Percentiles rank a stretch among this genome's conserved stretches.
These are phyloP conservation scores for Phytophthora hybrid DNA, from an alignment of 352 stramenopile species.

Conservation along the genomic window DNA sequence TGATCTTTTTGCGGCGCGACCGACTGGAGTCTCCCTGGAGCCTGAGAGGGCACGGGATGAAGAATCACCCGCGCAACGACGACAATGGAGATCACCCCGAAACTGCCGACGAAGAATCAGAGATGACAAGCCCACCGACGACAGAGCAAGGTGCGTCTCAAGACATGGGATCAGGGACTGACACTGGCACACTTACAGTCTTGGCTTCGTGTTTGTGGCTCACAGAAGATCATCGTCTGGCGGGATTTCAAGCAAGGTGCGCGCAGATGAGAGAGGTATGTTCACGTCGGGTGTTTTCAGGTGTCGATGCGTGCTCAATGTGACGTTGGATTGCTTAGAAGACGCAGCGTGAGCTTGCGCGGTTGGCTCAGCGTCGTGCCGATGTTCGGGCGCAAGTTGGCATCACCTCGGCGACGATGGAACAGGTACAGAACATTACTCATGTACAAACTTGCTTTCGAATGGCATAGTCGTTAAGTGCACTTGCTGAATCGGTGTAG, in stretches of 20 bases:
- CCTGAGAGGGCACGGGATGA: conserved; percentile 29
- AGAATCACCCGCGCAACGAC: conserved; percentile 28
- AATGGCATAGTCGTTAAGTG: too few species aligned
- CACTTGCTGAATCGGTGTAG: too few species aligned
- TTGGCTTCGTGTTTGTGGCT: conserved; percentile 10
- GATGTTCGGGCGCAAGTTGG: conserved; percentile 36
- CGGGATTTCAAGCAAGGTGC: conserved; percentile 35
- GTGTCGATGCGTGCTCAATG: not conserved
- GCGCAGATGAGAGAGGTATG: conserved; percentile 35
- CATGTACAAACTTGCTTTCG: too few species aligned
- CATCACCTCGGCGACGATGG: conserved; percentile 38
- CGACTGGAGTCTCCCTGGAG: conserved; percentile 12
- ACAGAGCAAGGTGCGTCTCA: conserved; percentile 17
- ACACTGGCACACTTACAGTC: not conserved
- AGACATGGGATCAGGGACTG: not conserved
- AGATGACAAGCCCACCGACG: not conserved
- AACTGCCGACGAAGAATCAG: conserved; percentile 9
- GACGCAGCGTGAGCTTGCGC: conserved; percentile 39
- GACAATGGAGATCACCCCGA: conserved; percentile 18
- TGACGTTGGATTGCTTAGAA: conserved; percentile 3
- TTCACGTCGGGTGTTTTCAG: not conserved
- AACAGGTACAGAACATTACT: conserved; percentile 20
- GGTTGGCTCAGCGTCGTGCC: conserved; percentile 28
- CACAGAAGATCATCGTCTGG: conserved; percentile 23
- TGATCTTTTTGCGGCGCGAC: not conserved